Evolutionary conservation across 169 alveolate species (phyloP).

Genomic region (Eimeria necatrix): DNA sequence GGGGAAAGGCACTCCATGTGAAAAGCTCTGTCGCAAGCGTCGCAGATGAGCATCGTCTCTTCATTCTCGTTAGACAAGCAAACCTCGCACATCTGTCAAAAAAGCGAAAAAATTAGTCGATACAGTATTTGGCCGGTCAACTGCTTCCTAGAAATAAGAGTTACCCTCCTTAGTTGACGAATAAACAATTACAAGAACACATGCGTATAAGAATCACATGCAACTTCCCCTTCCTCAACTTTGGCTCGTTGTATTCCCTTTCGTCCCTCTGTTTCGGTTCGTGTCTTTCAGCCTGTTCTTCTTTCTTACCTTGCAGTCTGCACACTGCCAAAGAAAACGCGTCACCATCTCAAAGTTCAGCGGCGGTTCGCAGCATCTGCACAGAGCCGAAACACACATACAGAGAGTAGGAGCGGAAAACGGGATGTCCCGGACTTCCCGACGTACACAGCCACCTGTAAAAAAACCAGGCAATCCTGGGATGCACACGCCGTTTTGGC

Average conservation of each 20-base stretch:
- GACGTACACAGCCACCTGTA: neutral
- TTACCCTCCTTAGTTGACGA: too few relatives aligned
- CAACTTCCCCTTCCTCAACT: too few relatives aligned
- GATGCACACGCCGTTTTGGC: neutral
- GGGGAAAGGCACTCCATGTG: conserved; percentile 85
- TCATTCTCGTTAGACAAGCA: conserved; percentile 75
- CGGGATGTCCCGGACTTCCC: neutral
- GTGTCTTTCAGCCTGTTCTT: too few relatives aligned
- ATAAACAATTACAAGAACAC: too few relatives aligned
- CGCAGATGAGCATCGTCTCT: conserved; percentile 85
- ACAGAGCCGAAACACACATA: neutral
- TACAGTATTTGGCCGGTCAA: too few relatives aligned
- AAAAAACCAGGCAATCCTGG: neutral
- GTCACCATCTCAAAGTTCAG: conserved; percentile 79
- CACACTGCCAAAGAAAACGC: conserved; percentile 84
- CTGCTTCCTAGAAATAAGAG: too few relatives aligned
- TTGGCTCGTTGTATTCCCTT: too few relatives aligned
- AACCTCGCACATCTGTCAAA: conserved; percentile 78
- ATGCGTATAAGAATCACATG: too few relatives aligned
- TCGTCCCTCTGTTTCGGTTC: too few relatives aligned
- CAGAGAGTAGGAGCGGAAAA: too few relatives aligned
- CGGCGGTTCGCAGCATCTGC: conserved; percentile 87
- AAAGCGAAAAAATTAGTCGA: neutral
- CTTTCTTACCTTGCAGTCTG: conserved; percentile 82
- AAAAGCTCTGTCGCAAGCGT: conserved; percentile 86